Base-by-base conservation (phyloP, 352 stramenopile genomes). In the Globisporangium radiosum region DNA sequence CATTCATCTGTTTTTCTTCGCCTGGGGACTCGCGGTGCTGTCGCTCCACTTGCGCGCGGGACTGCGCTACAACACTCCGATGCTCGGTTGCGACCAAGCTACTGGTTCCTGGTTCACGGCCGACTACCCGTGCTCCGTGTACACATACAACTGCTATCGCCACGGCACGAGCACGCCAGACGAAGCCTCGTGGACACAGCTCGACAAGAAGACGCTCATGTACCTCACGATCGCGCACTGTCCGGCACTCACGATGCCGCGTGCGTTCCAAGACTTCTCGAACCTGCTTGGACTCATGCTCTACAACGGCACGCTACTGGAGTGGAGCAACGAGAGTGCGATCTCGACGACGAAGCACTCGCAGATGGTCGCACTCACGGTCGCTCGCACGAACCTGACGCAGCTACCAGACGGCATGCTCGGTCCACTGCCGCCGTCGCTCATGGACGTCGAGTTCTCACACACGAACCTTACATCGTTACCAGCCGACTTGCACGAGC, bases 251-350 rank as follows among this genome's bases (percentile, higher is more conserved):
- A 19, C 7, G 15, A 39, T 77, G 25, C 59, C 61, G 4, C 8
- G 44, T 3, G 13, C 47, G 5, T 51, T 75, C 40, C 64, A 58
- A 40, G 42, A 14, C 15, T 75, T 73, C 38, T 33, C 52, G 7
- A 75, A 75, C 38, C 45, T 77, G 0, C 36, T 77, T 0, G 58
- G 66, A 14, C 37, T 77, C 36, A 52, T 75, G 15, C 57, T 75
- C 19, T 67, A 70, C 67, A 77, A 75, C 37, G 54, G 25, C 10
- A 75, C 70, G 45, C 38, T 63, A 15, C 39, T 48, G 5, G 58
- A 63, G 58, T 63, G 57, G 57, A 15, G 17, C 13, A 52, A 56
- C 9, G 57, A 42, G 36, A 52, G 19, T 13, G 39, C 38, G 3
- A 36, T 57, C 17, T 62, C 57, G 1, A 2, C 48, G 11, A 13